phyloP scores from a whole-genome alignment of 768 basidiomycete genomes.

The Boletus reticuloceps region DNA sequence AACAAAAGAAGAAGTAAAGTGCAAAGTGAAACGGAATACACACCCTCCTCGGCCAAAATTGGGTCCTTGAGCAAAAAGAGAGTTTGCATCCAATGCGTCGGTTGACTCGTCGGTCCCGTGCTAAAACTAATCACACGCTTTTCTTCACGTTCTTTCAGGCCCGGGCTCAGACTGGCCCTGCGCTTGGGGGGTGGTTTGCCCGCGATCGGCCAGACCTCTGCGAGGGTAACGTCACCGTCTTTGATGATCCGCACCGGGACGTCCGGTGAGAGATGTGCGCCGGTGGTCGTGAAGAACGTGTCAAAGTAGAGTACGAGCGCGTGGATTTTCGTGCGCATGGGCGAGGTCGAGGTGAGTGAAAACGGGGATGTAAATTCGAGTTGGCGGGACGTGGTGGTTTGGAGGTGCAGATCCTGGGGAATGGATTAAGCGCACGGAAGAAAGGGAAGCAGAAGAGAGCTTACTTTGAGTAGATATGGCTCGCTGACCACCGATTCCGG shows the following conservation, averaged over 20 bases:
- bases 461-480: slow-evolving; percentile 66
- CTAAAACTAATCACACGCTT: slow-evolving; percentile 69
- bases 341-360: slow-evolving; percentile 59
- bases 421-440: background rate
- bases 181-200: slow-evolving; percentile 60
- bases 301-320: slow-evolving; percentile 93
- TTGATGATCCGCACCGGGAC: slow-evolving; percentile 55
- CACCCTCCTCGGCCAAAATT: slow-evolving; percentile 72
- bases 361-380: slow-evolving; percentile 82
- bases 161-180: slow-evolving; percentile 52
- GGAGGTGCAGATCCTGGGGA: slow-evolving; percentile 71
- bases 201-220: slow-evolving; percentile 79
- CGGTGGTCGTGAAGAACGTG: slow-evolving; percentile 74
- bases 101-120: slow-evolving; percentile 81
- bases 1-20: background rate
- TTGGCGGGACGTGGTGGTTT: slow-evolving; percentile 59
- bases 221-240: slow-evolving; percentile 59
- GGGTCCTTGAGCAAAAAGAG: slow-evolving; percentile 82
- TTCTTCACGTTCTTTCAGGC: slow-evolving; percentile 40
- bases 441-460: slow-evolving; percentile 3
- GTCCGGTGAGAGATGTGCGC: slow-evolving; percentile 52
- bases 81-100: slow-evolving; percentile 98
- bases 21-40: slow-evolving; percentile 15
- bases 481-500: slow-evolving; percentile 63
- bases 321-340: slow-evolving; percentile 62